Evolutionary conservation across 345 rosid species (phyloP).

Genomic region (Rhizophora apiculata): DNA sequence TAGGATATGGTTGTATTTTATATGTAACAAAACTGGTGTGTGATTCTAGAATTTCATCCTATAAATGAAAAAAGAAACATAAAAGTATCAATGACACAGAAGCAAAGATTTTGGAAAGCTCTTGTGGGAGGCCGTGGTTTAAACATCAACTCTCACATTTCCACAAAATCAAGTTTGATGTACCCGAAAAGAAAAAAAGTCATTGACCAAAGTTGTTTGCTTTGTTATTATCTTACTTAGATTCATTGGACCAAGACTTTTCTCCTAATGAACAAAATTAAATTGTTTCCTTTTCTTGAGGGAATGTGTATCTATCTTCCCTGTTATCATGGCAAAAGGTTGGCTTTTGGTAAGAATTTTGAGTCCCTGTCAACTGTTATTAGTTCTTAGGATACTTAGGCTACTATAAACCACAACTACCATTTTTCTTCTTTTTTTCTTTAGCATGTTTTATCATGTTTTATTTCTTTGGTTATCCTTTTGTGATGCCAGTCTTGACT

Average conservation of each 20-base stretch:
- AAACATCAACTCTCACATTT: too few relatives aligned
- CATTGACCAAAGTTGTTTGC: too few relatives aligned
- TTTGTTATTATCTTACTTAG: neutral
- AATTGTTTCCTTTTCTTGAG: neutral
- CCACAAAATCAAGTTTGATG: too few relatives aligned
- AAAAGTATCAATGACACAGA: too few relatives aligned
- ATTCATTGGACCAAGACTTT: neutral
- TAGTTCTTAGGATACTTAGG: neutral
- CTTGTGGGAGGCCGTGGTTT: too few relatives aligned
- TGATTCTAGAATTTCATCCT: too few relatives aligned
- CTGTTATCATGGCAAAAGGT: neutral
- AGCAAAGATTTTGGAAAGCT: too few relatives aligned
- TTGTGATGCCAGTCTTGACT: neutral
- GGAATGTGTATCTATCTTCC: slow-evolving; percentile 10
- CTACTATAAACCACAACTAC: neutral
- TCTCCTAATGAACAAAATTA: neutral
- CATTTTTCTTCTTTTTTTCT: neutral
- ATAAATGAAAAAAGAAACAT: too few relatives aligned
- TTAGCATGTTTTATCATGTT: neutral
- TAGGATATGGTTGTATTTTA: too few relatives aligned
- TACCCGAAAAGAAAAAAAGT: too few relatives aligned
- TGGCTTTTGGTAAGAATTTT: slow-evolving; percentile 2
- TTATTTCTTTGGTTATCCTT: slow-evolving; percentile 1
- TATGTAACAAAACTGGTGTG: too few relatives aligned
- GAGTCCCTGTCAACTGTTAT: slow-evolving; percentile 1